phyloP scores from a whole-genome alignment of 345 rosid species.

The Hibiscus mutabilis region DNA sequence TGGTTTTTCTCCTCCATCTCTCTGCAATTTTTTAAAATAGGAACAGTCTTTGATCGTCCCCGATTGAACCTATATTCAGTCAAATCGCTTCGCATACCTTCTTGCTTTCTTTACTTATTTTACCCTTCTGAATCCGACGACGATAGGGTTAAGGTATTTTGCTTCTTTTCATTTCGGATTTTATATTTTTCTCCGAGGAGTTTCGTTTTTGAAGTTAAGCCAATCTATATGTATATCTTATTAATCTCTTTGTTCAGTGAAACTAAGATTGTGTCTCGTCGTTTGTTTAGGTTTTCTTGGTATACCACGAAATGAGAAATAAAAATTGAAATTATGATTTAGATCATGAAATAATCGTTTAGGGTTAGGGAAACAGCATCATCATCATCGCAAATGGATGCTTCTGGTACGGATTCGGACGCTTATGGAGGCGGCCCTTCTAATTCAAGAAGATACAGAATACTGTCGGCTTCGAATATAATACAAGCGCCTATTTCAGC shows the following conservation, averaged over 20 bases:
- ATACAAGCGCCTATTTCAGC: constrained; percentile 90
- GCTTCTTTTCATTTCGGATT: background rate
- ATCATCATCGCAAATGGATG: constrained; percentile 54
- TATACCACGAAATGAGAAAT: background rate
- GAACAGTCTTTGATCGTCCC: background rate
- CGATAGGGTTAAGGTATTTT: constrained; percentile 14
- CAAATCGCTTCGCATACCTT: constrained; percentile 8
- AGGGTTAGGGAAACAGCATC: constrained; percentile 44
- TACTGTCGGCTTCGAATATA: constrained; percentile 70
- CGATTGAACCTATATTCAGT: background rate
- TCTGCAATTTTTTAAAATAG: background rate
- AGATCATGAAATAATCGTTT: constrained; percentile 16
- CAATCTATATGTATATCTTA: background rate
- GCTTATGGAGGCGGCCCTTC: constrained; percentile 39
- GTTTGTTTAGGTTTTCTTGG: background rate
- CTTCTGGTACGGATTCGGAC: constrained; percentile 58
- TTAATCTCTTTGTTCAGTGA: background rate
- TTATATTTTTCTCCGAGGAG: constrained; percentile 37
- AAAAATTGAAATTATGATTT: background rate
- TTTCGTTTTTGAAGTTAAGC: constrained; percentile 51
- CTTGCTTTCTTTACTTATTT: constrained; percentile 18
- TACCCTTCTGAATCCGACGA: background rate
- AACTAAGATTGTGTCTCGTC: background rate
- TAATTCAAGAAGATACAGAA: constrained; percentile 51
- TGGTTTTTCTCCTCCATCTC: background rate